Evolutionary conservation across 768 basidiomycete genomes (phyloP).

Genomic region (Botryobasidium botryosum): DNA sequence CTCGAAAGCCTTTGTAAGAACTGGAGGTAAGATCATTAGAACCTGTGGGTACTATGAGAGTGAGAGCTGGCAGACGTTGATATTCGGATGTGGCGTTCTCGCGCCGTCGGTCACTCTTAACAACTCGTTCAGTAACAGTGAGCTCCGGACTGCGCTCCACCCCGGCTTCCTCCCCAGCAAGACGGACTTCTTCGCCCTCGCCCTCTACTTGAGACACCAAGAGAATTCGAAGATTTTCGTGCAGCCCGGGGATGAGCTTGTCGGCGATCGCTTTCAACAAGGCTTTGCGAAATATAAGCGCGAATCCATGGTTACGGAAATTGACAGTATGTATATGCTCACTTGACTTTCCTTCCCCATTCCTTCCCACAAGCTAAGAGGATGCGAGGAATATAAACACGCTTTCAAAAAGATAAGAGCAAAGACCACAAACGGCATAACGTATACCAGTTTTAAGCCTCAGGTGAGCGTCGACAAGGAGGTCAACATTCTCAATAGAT

Average conservation of each 20-base stretch:
- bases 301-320: neutral
- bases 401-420: neutral
- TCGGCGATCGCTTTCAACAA: slow-evolving; percentile 28
- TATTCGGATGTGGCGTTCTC: slow-evolving; percentile 14
- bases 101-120: slow-evolving; percentile 27
- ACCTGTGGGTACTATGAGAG: neutral
- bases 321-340: neutral
- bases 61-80: neutral
- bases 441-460: slow-evolving; percentile 26
- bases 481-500: slow-evolving; percentile 32
- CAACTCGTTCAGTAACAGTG: slow-evolving; percentile 26
- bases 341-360: slow-evolving; percentile 4
- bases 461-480: slow-evolving; percentile 36
- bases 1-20: slow-evolving; percentile 15
- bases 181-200: slow-evolving; percentile 12
- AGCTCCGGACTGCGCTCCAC: slow-evolving; percentile 14
- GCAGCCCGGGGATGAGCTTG: slow-evolving; percentile 32
- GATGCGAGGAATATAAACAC: neutral
- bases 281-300: slow-evolving; percentile 11
- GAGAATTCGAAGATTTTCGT: slow-evolving; percentile 26
- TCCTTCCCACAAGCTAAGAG: neutral
- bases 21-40: slow-evolving; percentile 8
- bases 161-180: slow-evolving; percentile 6
- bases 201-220: slow-evolving; percentile 28
- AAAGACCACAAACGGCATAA: slow-evolving; percentile 13